phyloP scores from a whole-genome alignment of 1,284 basidiomycete genomes.

The Hemileia vastatrix region DNA sequence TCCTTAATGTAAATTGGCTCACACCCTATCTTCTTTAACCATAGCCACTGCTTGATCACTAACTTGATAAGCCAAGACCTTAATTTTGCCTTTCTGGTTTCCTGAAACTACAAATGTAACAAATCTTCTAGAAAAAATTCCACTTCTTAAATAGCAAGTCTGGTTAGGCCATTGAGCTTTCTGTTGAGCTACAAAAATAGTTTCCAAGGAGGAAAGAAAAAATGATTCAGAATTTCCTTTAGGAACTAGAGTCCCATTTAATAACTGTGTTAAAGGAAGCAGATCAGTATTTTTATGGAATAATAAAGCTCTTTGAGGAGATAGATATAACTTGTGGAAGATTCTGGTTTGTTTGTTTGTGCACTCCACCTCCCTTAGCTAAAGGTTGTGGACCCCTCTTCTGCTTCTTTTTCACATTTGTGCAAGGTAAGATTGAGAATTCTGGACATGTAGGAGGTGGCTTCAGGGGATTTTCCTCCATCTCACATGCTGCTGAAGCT shows the following conservation, averaged over 20 bases:
- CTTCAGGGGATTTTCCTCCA: too few relatives aligned
- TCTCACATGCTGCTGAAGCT: too few relatives aligned
- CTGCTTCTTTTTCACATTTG: too few relatives aligned
- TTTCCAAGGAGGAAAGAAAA: slow-evolving; percentile 85
- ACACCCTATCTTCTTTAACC: slow-evolving; percentile 96
- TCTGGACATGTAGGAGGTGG: too few relatives aligned
- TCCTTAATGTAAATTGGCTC: slow-evolving; percentile 89
- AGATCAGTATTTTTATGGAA: slow-evolving; percentile 70
- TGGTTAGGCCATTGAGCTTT: slow-evolving; percentile 69
- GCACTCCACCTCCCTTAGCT: too few relatives aligned
- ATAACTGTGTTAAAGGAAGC: slow-evolving; percentile 88
- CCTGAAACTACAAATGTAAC: slow-evolving; percentile 91
- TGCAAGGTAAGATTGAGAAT: too few relatives aligned
- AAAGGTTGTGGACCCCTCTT: too few relatives aligned
- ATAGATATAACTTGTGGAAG: slow-evolving; percentile 28
- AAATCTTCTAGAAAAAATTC: slow-evolving; percentile 78
- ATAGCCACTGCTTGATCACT: slow-evolving; percentile 88
- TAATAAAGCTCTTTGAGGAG: slow-evolving; percentile 66
- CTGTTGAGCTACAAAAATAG: slow-evolving; percentile 77
- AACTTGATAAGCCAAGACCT: slow-evolving; percentile 84
- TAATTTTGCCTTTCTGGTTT: slow-evolving; percentile 79
- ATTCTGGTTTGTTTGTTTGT: slow-evolving; percentile 48
- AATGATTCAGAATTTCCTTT: slow-evolving; percentile 94
- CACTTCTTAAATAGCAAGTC: slow-evolving; percentile 69
- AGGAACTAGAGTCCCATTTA: slow-evolving; percentile 80